Percentiles rank a stretch among this genome's conserved stretches.
Evolutionary conservation across 352 stramenopile species (phyloP).

Genomic region (Aphanomyces invadans): DNA sequence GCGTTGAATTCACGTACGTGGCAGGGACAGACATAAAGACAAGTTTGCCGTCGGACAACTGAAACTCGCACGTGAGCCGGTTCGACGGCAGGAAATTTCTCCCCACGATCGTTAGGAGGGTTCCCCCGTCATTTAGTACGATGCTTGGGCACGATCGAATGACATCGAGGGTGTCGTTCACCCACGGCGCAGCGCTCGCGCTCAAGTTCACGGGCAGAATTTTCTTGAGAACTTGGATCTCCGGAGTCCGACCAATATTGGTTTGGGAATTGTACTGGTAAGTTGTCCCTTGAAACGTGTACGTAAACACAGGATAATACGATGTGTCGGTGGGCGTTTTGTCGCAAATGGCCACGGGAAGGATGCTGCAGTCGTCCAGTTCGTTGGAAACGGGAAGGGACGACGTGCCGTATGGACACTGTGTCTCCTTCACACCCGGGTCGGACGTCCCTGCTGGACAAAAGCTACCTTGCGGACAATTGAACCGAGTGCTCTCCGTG

Average conservation of each 20-base stretch:
- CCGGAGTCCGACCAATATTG: constrained; percentile 58
- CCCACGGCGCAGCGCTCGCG: constrained; percentile 72
- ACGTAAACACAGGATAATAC: constrained; percentile 75
- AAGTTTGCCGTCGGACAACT: constrained; percentile 29
- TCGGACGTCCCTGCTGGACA: constrained; percentile 87
- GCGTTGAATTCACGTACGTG: constrained; percentile 74
- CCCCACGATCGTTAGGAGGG: constrained; percentile 88
- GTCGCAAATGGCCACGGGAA: constrained; percentile 89
- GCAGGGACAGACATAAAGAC: constrained; percentile 35
- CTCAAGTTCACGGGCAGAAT: constrained; percentile 91
- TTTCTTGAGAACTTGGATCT: constrained; percentile 86
- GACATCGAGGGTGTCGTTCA: constrained; percentile 93
- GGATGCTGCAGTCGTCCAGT: constrained; percentile 85
- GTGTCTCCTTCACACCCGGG: constrained; percentile 66
- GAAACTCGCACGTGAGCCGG: constrained; percentile 82
- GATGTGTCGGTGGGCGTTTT: constrained; percentile 64
- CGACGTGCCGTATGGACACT: constrained; percentile 89
- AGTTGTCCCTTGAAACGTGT: constrained; percentile 46
- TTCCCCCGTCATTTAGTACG: constrained; percentile 33
- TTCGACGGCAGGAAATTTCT: constrained; percentile 89
- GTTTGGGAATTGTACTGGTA: constrained; percentile 65
- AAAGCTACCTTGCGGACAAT: constrained; percentile 90
- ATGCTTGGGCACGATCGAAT: constrained; percentile 77
- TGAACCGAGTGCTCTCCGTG: constrained; percentile 86
- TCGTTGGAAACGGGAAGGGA: constrained; percentile 65